These are phyloP conservation scores for Monilinia vaccinii-corymbosi DNA, from an alignment of 2,329 filamentous ascomycete species.

Conservation along the genomic window DNA sequence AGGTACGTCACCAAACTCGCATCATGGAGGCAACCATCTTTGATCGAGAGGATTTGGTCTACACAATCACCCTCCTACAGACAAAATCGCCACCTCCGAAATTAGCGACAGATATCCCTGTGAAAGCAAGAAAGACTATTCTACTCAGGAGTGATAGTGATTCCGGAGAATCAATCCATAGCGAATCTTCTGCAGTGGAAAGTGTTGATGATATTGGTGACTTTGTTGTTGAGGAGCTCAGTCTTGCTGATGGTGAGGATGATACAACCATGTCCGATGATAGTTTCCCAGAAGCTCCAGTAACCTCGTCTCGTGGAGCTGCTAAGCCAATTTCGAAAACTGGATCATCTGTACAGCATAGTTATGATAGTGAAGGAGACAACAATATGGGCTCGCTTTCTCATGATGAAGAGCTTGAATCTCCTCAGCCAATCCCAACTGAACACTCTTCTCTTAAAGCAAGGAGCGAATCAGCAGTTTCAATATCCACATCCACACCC, in stretches of 20 bases:
- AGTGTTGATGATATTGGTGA: constrained; percentile 38
- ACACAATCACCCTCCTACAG: constrained; percentile 40
- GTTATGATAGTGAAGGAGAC: not conserved
- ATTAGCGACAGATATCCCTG: constrained; percentile 1
- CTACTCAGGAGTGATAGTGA: constrained; percentile 13
- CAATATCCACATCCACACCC: not conserved
- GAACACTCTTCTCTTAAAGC: not conserved
- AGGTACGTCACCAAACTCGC: constrained; percentile 46
- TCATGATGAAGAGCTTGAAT: not conserved
- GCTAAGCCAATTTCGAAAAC: not conserved
- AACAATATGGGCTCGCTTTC: not conserved
- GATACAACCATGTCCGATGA: constrained; percentile 15
- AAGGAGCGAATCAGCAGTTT: not conserved
- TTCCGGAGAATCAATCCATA: constrained; percentile 22
- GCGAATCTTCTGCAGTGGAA: constrained; percentile 15
- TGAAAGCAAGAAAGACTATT: constrained; percentile 12
- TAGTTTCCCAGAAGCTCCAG: not conserved
- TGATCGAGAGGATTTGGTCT: constrained; percentile 45
- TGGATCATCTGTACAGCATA: not conserved
- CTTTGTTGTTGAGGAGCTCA: constrained; percentile 38
- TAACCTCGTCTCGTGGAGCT: not conserved
- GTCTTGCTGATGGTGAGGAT: constrained; percentile 22
- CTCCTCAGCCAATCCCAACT: not conserved
- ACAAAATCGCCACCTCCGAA: constrained; percentile 35
- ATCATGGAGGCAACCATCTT: constrained; percentile 57